Evolutionary conservation across 768 basidiomycete species (phyloP), one percentile per base, ranked within the genome.

Genomic region (Termitomyces titanicus): DNA sequence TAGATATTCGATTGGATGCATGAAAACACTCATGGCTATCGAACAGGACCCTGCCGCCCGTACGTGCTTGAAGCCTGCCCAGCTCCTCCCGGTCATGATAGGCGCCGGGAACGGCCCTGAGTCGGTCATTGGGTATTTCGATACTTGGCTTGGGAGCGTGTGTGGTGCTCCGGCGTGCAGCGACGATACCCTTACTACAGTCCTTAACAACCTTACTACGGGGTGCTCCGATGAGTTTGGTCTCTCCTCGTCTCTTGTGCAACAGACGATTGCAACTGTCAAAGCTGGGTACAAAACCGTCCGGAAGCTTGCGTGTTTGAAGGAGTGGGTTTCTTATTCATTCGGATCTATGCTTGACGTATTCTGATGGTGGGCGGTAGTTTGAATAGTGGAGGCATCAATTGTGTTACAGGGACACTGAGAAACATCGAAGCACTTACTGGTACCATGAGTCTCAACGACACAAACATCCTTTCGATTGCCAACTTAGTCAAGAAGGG

Each of bases 391-490:
- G 56, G 37, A 27, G 56, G 37, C 72, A 69, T 64, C 66, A 78
- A 85, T 38, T 88, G 86, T 61, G 68, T 73, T 10, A 78, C 82
- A 6, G 76, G 83, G 62, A 63, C 73, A n/a, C 69, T 86, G 11
- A 72, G 64, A 40, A 74, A 70, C 57, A 48, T 85, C 13, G 75
- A 86, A 64, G 57, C 57, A 22, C 52, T 70, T n/a, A 64, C 70
- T 44, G 74, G 74, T 4, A 61, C 63, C 18, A 53, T 77, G 39
- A 63, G 54, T 17, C 34, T 70, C 35, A 54, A 60, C 52, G 64
- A 68, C 34, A 47, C 70, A 11, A 63, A 66, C 54, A 43, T 68
- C 39, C 43, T 48, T 25, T 64, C 63, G 25, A 63, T 66, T 34
- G 61, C 66, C 53, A 67, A 62, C 25, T 53, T 72, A 38, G 50